phyloP scores from a whole-genome alignment of 2,329 filamentous ascomycete genomes.

The Aspergillus sp. region DNA sequence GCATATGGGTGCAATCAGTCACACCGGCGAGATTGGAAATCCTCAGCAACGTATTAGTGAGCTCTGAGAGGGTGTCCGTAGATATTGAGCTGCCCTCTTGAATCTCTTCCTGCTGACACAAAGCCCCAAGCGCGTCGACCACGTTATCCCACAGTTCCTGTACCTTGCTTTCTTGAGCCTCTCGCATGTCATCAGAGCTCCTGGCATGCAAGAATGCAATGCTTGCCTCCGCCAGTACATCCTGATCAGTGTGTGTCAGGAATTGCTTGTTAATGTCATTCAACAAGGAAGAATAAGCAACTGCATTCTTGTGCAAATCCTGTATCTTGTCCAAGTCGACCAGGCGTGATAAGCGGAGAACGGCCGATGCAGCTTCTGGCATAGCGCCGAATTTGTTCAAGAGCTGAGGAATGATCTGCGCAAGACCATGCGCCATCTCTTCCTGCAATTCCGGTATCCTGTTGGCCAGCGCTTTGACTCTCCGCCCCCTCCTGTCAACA shows the following conservation, averaged over 20 bases:
- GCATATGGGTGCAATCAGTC: slow-evolving; percentile 62
- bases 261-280: slow-evolving; percentile 94
- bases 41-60: slow-evolving; percentile 67
- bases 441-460: slow-evolving; percentile 64
- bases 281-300: slow-evolving; percentile 67
- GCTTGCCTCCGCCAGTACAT: slow-evolving; percentile 74
- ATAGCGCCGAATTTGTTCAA: slow-evolving; percentile 90
- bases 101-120: slow-evolving; percentile 64
- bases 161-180: slow-evolving; percentile 71
- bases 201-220: slow-evolving; percentile 75
- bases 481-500: slow-evolving; percentile 46
- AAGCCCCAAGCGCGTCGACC: slow-evolving; percentile 60
- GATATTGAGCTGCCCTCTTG: slow-evolving; percentile 60
- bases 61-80: slow-evolving; percentile 54
- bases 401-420: slow-evolving; percentile 69
- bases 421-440: slow-evolving; percentile 66
- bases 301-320: slow-evolving; percentile 76
- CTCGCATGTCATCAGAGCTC: slow-evolving; percentile 78
- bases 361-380: slow-evolving; percentile 73
- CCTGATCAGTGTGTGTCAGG: slow-evolving; percentile 77
- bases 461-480: slow-evolving; percentile 50
- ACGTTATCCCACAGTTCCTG: slow-evolving; percentile 78
- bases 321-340: slow-evolving; percentile 82
- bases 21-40: slow-evolving; percentile 73
- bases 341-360: slow-evolving; percentile 75